Evolutionary conservation across 2,329 filamentous ascomycete genomes (phyloP), one percentile per base, ranked within the genome.

Genomic region (Lachnellula suecica): DNA sequence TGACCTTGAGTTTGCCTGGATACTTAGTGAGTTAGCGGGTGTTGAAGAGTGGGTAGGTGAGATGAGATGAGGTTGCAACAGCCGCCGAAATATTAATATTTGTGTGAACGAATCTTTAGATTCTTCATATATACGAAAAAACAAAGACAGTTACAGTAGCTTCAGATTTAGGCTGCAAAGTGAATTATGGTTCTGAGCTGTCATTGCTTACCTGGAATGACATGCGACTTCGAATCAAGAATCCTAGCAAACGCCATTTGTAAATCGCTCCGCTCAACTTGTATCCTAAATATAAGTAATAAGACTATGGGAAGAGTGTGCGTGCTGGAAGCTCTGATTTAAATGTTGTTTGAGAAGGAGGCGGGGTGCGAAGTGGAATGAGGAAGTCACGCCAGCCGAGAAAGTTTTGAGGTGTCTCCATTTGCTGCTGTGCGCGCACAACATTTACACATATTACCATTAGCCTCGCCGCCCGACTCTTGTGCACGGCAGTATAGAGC

Each of bases 1-100:
- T 88, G 56, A 95, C 81, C 54, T 81, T 77, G 42, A 95, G 77
- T 66, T 85, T 87, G 44, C 89, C 89, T 90, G 49, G 19, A 23
- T 20, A 19, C 24, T 3, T 2, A 11, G 17, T 47, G n/a, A 38
- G 19, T 27, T 24, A 37, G 31, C 22, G 13, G 17, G 13, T 25
- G 15, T 41, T 10, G 15, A 31, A 46, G 27, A 17, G 38, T 41
- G 38, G 40, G n/a, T n/a, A n/a, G n/a, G n/a, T n/a, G n/a, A n/a
- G 51, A 9, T 27, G 17, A 37, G 37, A 20, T 50, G 40, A 9
- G 22, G 25, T 22, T 17, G 17, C 37, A 43, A 8, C n/a, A 49
- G 47, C 17, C 31, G 27, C 42, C 47, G 23, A 40, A 11, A 19
- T 4, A n/a, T n/a, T n/a, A n/a, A n/a, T n/a, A n/a, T n/a, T n/a